phyloP scores from a whole-genome alignment of 768 basidiomycete species.

The Kwoniella sp. region DNA sequence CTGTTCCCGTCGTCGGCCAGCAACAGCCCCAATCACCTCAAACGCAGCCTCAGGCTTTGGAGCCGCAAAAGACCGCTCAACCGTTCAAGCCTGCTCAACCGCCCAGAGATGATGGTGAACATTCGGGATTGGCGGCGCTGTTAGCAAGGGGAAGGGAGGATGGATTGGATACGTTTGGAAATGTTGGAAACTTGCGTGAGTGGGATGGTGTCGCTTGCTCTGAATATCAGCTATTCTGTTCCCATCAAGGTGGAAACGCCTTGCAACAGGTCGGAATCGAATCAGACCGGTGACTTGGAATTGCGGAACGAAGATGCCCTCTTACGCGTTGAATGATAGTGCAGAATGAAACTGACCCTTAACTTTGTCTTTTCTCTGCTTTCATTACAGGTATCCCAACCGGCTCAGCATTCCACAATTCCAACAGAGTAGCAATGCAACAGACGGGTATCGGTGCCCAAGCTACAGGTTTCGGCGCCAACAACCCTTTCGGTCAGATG shows the following conservation, averaged over 20 bases:
- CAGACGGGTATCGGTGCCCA: conserved; percentile 29
- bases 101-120: conserved; percentile 65
- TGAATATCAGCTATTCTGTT: too few species aligned
- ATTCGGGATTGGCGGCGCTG: conserved; percentile 73
- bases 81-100: conserved; percentile 25
- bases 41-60: conserved; percentile 56
- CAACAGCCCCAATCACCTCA: conserved; percentile 54
- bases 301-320: too few species aligned
- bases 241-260: too few species aligned
- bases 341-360: neutral
- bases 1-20: conserved; percentile 36
- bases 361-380: neutral
- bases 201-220: conserved; percentile 1
- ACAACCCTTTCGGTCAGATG: conserved; percentile 60
- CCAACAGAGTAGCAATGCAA: conserved; percentile 48
- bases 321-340: too few species aligned
- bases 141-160: conserved; percentile 79
- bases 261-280: neutral
- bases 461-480: conserved; percentile 35
- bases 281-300: too few species aligned
- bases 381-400: conserved; percentile 59
- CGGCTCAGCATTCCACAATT: conserved; percentile 60
- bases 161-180: conserved; percentile 95
- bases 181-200: conserved; percentile 71
- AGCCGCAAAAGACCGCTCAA: conserved; percentile 56